Conservation (phyloP, 352 stramenopile genomes). For the Pythium pyrilobum region DNA sequence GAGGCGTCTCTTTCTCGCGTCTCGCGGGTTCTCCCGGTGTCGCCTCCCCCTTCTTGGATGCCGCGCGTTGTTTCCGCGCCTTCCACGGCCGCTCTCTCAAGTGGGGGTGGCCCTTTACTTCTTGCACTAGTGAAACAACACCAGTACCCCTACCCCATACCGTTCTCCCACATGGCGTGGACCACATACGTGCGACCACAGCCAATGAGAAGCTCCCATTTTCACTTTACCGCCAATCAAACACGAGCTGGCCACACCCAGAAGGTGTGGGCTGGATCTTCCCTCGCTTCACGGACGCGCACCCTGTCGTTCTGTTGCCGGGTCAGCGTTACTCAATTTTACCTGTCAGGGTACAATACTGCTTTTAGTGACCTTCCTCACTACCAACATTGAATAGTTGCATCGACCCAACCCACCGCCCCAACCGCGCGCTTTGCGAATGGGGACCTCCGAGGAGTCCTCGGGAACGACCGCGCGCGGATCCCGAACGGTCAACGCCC, state of each 20-base stretch:
- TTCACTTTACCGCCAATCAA: slow-evolving; percentile 7
- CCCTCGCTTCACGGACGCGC: slow-evolving; percentile 7
- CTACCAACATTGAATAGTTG: not conserved
- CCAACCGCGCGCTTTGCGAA: not conserved
- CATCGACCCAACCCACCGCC: not conserved
- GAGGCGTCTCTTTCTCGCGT: too few species aligned
- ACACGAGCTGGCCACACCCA: not conserved
- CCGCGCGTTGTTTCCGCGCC: slow-evolving; percentile 8
- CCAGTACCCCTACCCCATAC: not conserved
- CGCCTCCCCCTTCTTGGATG: not conserved
- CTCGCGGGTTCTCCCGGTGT: not conserved
- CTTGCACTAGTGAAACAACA: not conserved
- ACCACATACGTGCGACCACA: not conserved
- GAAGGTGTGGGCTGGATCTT: not conserved
- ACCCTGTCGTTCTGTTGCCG: slow-evolving; percentile 4
- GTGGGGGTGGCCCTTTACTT: slow-evolving; percentile 11
- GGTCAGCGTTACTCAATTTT: not conserved
- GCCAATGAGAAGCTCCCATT: not conserved
- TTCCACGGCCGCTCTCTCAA: not conserved
- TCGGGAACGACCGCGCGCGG: not conserved
- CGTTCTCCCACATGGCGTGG: slow-evolving; percentile 1
- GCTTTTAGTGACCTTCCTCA: slow-evolving; percentile 1
- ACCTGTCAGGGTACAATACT: slow-evolving; percentile 9
- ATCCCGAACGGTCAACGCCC: not conserved
- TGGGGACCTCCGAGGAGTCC: not conserved